Conservation (phyloP, 371 early-diverging fungal genomes). For the Mucor plumbeus region DNA sequence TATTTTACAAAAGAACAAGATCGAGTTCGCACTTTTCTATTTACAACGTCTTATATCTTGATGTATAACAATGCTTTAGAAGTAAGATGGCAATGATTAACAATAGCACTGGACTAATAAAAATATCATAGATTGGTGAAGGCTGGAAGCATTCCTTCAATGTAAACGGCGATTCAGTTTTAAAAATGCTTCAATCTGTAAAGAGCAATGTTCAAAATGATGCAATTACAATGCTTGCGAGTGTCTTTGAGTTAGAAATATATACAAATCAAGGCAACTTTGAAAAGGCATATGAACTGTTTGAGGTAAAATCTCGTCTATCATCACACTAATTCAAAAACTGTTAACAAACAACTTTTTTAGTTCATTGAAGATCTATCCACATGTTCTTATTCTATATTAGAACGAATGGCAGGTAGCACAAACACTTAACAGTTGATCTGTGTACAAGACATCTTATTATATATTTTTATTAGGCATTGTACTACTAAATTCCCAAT, state of each 20-base stretch:
- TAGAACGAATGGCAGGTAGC: slow-evolving; percentile 25
- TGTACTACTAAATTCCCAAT: slow-evolving; percentile 13
- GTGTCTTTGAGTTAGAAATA: slow-evolving; percentile 17
- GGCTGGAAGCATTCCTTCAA: neutral
- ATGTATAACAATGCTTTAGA: neutral
- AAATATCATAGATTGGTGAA: neutral
- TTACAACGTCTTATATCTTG: slow-evolving; percentile 1
- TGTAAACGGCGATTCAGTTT: neutral
- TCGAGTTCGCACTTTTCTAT: slow-evolving; percentile 8
- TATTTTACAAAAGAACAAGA: slow-evolving; percentile 9
- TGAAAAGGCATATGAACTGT: slow-evolving; percentile 11
- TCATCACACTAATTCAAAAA: neutral
- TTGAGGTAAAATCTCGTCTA: neutral
- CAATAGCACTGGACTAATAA: neutral
- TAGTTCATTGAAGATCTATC: neutral
- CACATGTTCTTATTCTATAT: slow-evolving; percentile 10
- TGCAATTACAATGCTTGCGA: neutral
- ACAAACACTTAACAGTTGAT: neutral
- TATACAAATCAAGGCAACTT: slow-evolving; percentile 8
- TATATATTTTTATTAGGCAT: neutral
- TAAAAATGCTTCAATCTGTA: neutral
- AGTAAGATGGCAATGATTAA: neutral
- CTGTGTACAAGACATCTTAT: neutral
- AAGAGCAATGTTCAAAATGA: neutral
- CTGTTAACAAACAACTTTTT: neutral